Evolutionary conservation across 441 rosid genomes (phyloP), one percentile per base, ranked within the genome.

Genomic region (Populus hybrid): DNA sequence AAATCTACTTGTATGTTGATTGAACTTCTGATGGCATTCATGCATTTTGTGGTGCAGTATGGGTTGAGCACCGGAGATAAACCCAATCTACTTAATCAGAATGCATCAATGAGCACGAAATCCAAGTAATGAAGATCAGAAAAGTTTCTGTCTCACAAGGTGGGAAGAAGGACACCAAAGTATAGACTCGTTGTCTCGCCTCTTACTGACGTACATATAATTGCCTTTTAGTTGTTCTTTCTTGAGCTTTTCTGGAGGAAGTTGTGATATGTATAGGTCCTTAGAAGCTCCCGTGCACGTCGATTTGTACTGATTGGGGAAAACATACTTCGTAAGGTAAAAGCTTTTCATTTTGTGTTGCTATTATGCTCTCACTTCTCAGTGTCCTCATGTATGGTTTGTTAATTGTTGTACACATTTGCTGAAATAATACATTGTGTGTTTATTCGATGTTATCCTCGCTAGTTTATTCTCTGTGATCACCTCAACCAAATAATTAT

Each of bases 1-100:
- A 63, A 35, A 6, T 36, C 31, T 74, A 16, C 7, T 14, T 40
- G 42, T 29, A 40, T 64, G 36, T 64, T 70, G 59, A 66, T 45
- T 38, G 74, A 31, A 2, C 24, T 24, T 40, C 33, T 56, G 9
- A 64, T 33, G 70, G 3, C 14, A 7, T 64, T 74, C 8, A 26
- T 74, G 18, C 35, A 63, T 73, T 67, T 72, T 56, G 74, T 72
- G 42, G 9, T 78, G 84, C 87, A 88, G 91, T 88, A 86, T 68
- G 89, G 91, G 24, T 35, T 87, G 80, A 85, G 84, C 76, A 80
- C 53, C 42, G 70, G 64, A 26, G 86, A 84, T 16, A 82, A 80
- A 68, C 71, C 79, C 26, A 74, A 64, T 72, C 63, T 50, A 9
- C 50, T 65, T 35, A 77, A 73, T 81, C 80, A 82, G 78, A 82